Percentiles rank a stretch among this genome's conserved stretches.
These are phyloP conservation scores for Colletotrichum musae DNA, from an alignment of 2,329 filamentous ascomycete species.

Conservation along the genomic window DNA sequence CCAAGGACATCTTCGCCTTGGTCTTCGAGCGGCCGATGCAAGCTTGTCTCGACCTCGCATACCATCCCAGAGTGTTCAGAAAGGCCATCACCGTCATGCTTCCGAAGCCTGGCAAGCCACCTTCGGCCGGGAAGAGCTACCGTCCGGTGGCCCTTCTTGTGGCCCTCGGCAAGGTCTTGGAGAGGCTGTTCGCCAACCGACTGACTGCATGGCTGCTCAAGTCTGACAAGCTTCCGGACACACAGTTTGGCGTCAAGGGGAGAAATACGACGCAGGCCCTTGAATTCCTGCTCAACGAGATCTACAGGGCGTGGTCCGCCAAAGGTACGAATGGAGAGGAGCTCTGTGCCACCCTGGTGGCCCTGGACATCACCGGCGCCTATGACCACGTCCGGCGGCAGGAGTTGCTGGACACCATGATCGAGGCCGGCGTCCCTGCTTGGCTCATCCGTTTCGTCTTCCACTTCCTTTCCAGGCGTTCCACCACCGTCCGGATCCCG, in stretches of 20 bases:
- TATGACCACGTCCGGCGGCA: background rate
- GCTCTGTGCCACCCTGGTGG: background rate
- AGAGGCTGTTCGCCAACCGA: background rate
- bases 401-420: background rate
- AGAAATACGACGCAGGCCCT: conserved; percentile 3
- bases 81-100: conserved; percentile 7
- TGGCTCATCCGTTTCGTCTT: conserved; percentile 6
- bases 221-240: background rate
- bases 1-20: background rate
- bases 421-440: background rate
- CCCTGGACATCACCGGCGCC: conserved; percentile 13
- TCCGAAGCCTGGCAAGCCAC: background rate
- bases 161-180: background rate
- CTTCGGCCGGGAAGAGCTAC: background rate
- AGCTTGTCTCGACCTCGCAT: background rate
- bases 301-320: conserved; percentile 4
- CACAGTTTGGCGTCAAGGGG: conserved; percentile 3
- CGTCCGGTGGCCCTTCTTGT: background rate
- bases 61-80: conserved; percentile 4
- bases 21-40: conserved; percentile 1
- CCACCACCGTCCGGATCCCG: conserved; percentile 8
- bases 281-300: background rate
- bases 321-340: background rate
- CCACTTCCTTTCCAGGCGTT: conserved; percentile 1
- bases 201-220: background rate